A percentile compares a stretch with the other conserved stretches of the same genome.
Conservation (phyloP, 140 eudicot species). For the Oenanthe javanica region DNA sequence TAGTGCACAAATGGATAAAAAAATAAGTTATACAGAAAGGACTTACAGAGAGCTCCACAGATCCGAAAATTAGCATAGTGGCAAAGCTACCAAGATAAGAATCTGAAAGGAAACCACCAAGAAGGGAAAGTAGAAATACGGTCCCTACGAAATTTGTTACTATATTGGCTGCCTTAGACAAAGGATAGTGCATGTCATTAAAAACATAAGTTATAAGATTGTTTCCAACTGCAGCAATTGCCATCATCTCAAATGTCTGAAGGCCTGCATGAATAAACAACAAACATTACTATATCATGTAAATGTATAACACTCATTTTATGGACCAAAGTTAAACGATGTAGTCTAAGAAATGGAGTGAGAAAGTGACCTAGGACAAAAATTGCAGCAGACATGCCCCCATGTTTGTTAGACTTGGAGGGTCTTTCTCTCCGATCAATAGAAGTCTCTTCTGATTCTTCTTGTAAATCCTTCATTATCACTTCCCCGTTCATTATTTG, state of each 20-base stretch:
- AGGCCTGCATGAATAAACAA: conserved; percentile 35
- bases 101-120: conserved; percentile 80
- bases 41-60: conserved; percentile 60
- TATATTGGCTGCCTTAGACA: conserved; percentile 67
- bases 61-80: conserved; percentile 76
- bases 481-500: background rate
- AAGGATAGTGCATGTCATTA: conserved; percentile 76
- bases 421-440: conserved; percentile 68
- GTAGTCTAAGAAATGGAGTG: background rate
- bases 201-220: conserved; percentile 78
- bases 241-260: conserved; percentile 90
- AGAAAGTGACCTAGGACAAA: conserved; percentile 50
- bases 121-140: conserved; percentile 65
- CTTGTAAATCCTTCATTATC: background rate
- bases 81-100: conserved; percentile 75
- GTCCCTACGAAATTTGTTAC: conserved; percentile 84
- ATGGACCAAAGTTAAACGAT: background rate
- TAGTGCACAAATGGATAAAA: no score
- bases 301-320: background rate
- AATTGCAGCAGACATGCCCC: conserved; percentile 72
- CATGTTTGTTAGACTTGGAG: conserved; percentile 56
- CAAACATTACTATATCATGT: background rate
- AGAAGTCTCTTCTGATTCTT: conserved; percentile 9
- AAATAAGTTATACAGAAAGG: background rate
- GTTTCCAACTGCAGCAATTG: conserved; percentile 83